Percentiles rank a stretch among this genome's conserved stretches.
Conservation (phyloP, 345 rosid species). For the Hibiscus syriacus region DNA sequence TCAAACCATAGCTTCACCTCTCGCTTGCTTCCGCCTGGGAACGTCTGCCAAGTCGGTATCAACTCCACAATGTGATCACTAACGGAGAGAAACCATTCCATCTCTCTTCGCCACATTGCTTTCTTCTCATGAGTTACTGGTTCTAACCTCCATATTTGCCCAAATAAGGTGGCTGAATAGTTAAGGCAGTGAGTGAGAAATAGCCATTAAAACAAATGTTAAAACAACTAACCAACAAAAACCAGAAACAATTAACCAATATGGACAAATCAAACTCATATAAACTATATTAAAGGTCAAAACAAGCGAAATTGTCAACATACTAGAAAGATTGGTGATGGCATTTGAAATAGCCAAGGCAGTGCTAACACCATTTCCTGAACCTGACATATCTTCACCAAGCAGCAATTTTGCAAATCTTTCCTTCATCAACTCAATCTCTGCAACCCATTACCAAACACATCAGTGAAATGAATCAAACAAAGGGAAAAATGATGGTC, state of each 20-base stretch:
- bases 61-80: slow-evolving; percentile 95
- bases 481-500: neutral
- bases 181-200: slow-evolving; percentile 1
- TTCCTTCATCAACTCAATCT: slow-evolving; percentile 94
- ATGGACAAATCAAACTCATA: slow-evolving; percentile 4
- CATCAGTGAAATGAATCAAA: neutral
- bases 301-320: neutral
- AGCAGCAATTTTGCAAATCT: slow-evolving; percentile 89
- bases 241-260: neutral
- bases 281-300: neutral
- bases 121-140: slow-evolving; percentile 78
- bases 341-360: slow-evolving; percentile 95
- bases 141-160: slow-evolving; percentile 95
- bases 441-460: slow-evolving; percentile 28
- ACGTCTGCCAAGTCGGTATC: slow-evolving; percentile 90
- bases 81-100: slow-evolving; percentile 92
- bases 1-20: slow-evolving; percentile 46
- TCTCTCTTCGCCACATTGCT: slow-evolving; percentile 95
- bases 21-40: slow-evolving; percentile 93
- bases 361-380: slow-evolving; percentile 91
- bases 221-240: neutral
- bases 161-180: slow-evolving; percentile 75
- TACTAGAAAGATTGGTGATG: slow-evolving; percentile 96
- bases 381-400: slow-evolving; percentile 99
- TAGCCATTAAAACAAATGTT: slow-evolving; percentile 2